These are phyloP conservation scores for Penicillium canariense DNA, from an alignment of 495 filamentous ascomycete species.

Conservation along the genomic window DNA sequence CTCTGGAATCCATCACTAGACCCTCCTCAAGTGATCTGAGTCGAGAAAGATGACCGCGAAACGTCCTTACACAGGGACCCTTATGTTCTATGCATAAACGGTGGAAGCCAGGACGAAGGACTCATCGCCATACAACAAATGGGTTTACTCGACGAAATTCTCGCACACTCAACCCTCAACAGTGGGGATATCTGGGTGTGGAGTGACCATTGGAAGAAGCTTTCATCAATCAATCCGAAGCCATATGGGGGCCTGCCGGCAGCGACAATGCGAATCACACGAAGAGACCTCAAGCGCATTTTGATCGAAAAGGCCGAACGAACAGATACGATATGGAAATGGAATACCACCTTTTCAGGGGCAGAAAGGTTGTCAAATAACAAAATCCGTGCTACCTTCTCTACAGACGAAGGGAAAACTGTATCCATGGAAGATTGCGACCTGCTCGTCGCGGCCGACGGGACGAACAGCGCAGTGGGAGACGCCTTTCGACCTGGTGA, in stretches of 20 bases:
- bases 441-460: constrained; percentile 14
- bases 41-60: constrained; percentile 3
- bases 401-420: neutral
- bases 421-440: constrained; percentile 5
- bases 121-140: constrained; percentile 10
- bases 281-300: constrained; percentile 7
- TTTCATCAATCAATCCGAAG: constrained; percentile 11
- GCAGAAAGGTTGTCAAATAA: neutral
- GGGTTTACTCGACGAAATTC: constrained; percentile 8
- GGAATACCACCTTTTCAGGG: neutral
- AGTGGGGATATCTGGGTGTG: constrained; percentile 11
- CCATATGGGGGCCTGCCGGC: constrained; percentile 7
- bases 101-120: constrained; percentile 2
- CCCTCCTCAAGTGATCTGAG: constrained; percentile 4
- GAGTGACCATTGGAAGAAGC: constrained; percentile 11
- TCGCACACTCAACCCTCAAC: constrained; percentile 5
- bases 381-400: constrained; percentile 1
- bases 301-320: constrained; percentile 1
- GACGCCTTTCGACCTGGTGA: constrained; percentile 10
- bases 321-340: neutral
- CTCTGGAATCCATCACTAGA: constrained; percentile 10
- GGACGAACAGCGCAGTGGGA: constrained; percentile 3
- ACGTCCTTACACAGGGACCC: constrained; percentile 5
- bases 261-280: constrained; percentile 9
- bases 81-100: constrained; percentile 9